Conservation (phyloP, 163 green algal genomes). For the Scenedesmus sp. region DNA sequence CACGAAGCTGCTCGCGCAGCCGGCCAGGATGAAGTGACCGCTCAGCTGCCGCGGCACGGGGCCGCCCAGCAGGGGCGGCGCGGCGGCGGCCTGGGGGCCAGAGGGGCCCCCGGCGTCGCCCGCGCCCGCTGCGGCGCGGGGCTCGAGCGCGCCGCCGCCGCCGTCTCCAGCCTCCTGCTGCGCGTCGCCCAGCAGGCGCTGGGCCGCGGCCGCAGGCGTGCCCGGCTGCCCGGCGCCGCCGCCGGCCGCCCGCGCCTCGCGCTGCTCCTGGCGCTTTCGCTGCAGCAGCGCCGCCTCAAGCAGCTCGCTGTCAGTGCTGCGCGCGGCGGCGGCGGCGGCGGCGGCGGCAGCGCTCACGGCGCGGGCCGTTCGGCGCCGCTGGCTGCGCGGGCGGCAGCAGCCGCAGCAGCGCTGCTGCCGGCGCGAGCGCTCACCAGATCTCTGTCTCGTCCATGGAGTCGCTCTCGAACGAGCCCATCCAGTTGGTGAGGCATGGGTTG, state of each 20-base stretch:
- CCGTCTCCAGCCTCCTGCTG: background rate
- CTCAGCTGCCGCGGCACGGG: conserved; percentile 1
- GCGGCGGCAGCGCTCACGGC: too few species aligned
- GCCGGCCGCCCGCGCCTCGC: background rate
- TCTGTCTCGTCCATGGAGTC: conserved; percentile 41
- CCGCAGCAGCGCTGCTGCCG: conserved; percentile 16
- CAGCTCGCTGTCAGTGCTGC: conserved; percentile 11
- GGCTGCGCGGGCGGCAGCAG: background rate
- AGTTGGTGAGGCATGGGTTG: conserved; percentile 21
- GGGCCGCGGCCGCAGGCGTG: too few species aligned
- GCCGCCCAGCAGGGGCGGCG: too few species aligned
- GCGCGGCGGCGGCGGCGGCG: too few species aligned
- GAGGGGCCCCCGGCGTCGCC: too few species aligned
- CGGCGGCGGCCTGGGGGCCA: too few species aligned
- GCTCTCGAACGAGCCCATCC: conserved; percentile 34
- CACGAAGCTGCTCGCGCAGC: conserved; percentile 66
- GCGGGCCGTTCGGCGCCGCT: too few species aligned
- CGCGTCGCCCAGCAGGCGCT: too few species aligned
- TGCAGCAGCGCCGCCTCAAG: conserved; percentile 24
- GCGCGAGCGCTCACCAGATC: conserved; percentile 32
- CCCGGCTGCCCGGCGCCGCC: too few species aligned
- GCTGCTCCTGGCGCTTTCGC: conserved; percentile 35
- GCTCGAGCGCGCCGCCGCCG: background rate
- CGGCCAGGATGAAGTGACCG: conserved; percentile 81
- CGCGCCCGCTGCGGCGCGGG: too few species aligned